Conservation (phyloP, 208 protist species). For the Zelonia costaricensis region DNA sequence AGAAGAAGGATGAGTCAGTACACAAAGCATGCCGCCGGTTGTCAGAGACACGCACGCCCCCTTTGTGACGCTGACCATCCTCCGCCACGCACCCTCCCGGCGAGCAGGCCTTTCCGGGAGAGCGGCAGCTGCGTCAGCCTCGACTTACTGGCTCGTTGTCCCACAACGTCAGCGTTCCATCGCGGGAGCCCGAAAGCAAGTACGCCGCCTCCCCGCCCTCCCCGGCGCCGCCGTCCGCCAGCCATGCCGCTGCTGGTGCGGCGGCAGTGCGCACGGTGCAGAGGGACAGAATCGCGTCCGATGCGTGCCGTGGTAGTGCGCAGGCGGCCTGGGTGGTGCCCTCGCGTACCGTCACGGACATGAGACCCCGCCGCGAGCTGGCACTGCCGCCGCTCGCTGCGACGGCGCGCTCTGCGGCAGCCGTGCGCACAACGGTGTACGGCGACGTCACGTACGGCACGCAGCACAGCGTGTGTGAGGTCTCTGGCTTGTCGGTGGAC, state of each 20-base stretch:
- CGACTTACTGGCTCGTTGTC: constrained; percentile 24
- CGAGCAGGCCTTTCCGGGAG: not conserved
- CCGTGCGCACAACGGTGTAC: constrained; percentile 23
- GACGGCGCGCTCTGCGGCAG: not conserved
- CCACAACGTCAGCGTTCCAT: constrained; percentile 70
- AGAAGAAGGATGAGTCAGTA: not conserved
- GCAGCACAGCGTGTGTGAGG: constrained; percentile 47
- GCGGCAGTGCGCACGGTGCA: constrained; percentile 25
- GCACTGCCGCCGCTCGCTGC: not conserved
- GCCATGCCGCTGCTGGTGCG: no score
- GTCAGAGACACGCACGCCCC: no score
- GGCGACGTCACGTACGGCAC: constrained; percentile 31
- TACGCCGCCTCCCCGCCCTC: constrained; percentile 12
- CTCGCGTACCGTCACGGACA: constrained; percentile 6
- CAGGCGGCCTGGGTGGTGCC: not conserved
- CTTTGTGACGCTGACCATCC: not conserved
- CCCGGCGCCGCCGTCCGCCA: not conserved
- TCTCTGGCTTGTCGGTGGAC: constrained; percentile 26
- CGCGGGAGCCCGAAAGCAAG: constrained; percentile 54
- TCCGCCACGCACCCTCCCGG: not conserved
- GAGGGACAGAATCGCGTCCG: constrained; percentile 62
- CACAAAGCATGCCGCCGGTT: no score
- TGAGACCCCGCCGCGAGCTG: constrained; percentile 1
- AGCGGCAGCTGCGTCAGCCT: not conserved
- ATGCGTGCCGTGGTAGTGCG: constrained; percentile 41